phyloP scores from a whole-genome alignment of 2,329 filamentous ascomycete species.

The Aspergillus chevalieri region DNA sequence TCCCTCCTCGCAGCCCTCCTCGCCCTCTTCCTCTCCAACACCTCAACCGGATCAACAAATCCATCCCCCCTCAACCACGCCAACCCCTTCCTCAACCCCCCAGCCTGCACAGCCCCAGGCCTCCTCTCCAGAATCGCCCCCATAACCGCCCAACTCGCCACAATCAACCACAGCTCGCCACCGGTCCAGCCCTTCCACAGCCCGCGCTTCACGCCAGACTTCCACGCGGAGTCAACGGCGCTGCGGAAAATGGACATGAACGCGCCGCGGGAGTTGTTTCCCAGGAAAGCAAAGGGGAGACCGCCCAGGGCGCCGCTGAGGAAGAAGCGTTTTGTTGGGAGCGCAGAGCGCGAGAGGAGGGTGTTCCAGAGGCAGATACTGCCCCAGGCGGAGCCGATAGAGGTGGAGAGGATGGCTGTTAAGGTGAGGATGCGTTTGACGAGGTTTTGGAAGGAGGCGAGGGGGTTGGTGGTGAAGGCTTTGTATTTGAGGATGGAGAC shows the following conservation, averaged over 20 bases:
- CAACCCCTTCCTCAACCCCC: conserved; percentile 63
- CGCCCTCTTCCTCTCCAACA: conserved; percentile 34
- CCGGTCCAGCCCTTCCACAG: conserved; percentile 80
- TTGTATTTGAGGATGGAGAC: conserved; percentile 65
- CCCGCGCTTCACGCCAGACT: conserved; percentile 82
- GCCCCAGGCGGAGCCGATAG: conserved; percentile 83
- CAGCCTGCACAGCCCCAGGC: conserved; percentile 61
- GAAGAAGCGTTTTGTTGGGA: conserved; percentile 84
- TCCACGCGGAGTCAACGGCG: conserved; percentile 82
- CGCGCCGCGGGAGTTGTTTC: conserved; percentile 47
- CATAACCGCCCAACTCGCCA: conserved; percentile 68
- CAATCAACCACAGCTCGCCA: conserved; percentile 80
- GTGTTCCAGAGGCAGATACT: conserved; percentile 83
- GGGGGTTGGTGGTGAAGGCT: conserved; percentile 61
- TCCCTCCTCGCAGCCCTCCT: conserved; percentile 14
- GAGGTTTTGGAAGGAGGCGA: conserved; percentile 60
- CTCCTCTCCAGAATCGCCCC: conserved; percentile 71
- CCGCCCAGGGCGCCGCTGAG: conserved; percentile 80
- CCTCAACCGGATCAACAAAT: conserved; percentile 61
- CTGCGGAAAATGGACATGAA: conserved; percentile 74
- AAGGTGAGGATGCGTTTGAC: conserved; percentile 65
- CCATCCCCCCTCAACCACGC: conserved; percentile 70
- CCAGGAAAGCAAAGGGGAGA: conserved; percentile 68
- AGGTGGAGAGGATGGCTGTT: conserved; percentile 70
- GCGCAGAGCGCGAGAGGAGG: conserved; percentile 64